phyloP scores from a whole-genome alignment of 768 basidiomycete species.

The Cyclocybe cylindracea region DNA sequence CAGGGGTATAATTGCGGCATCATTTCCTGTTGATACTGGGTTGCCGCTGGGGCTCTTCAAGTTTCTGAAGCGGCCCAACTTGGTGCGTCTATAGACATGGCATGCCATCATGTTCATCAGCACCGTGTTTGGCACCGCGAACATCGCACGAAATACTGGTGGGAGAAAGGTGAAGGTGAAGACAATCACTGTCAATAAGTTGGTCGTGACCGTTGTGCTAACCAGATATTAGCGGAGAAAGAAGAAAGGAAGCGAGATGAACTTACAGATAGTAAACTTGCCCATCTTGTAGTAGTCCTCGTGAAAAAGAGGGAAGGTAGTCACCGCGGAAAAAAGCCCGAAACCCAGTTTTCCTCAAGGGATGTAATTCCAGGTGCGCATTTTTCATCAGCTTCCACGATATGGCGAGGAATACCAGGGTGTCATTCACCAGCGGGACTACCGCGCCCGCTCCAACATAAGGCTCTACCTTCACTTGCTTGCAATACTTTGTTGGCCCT shows the following conservation, averaged over 20 bases:
- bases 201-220: slow-evolving; percentile 1
- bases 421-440: slow-evolving; percentile 21
- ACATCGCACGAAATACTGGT: background rate
- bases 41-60: no score
- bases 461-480: slow-evolving; percentile 7
- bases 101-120: slow-evolving; percentile 10
- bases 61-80: background rate
- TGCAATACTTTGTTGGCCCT: slow-evolving; percentile 19
- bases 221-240: no score
- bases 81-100: slow-evolving; percentile 6
- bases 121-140: background rate
- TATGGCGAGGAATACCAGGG: slow-evolving; percentile 27
- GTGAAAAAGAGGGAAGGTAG: slow-evolving; percentile 22
- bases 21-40: no score
- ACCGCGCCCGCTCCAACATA: slow-evolving; percentile 14
- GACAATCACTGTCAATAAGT: background rate
- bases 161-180: slow-evolving; percentile 1
- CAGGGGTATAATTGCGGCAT: no score
- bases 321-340: slow-evolving; percentile 11
- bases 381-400: slow-evolving; percentile 22
- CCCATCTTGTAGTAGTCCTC: slow-evolving; percentile 23
- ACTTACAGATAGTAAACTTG: slow-evolving; percentile 31
- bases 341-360: background rate
- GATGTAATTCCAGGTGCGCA: background rate
- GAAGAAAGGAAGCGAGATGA: no score